Base-by-base conservation (phyloP, 2,329 filamentous ascomycete genomes). In the Neocatenulostroma microsporum region DNA sequence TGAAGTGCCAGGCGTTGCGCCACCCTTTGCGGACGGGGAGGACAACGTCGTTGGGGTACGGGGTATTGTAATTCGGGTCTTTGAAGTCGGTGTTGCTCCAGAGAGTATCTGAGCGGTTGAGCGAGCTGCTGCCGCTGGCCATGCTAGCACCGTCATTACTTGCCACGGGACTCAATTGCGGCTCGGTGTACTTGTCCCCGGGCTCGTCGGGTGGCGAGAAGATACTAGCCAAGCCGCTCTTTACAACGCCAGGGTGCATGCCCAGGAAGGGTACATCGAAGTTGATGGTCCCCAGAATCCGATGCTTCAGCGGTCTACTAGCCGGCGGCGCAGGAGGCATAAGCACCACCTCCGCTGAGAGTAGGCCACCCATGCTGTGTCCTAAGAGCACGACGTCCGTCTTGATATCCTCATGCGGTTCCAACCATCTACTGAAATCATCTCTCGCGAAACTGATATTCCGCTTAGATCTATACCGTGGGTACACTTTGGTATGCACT, bases 231-330 rank as follows among this genome's bases (percentile, higher is more conserved):
- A 94, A 73, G 2, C 87, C 85, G 24, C 83, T 83, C n/a, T 79
- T 74, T 27, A 94, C 75, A 27, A 95, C 82, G 5, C 88, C 84
- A 1, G 86, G 87, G 60, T 95, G 86, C 56, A 95, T 81, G 3
- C 88, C 88, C 5, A 94, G 68, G 40, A 93, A 86, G 0, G 88
- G 88, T 0, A 84, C 82, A 60, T 95, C 88, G 32, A 94, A 80
- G 38, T 83, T 84, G 38, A 95, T 69, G 4, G 80, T 80, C 0
- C 88, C 88, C 20, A 94, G 61, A 26, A 94, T 82, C 8, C 78
- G 74, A 63, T 94, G 84, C 45, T 77, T 78, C 47, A 83, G 76
- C 9, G 64, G 64, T 14, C 50, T 39, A 56, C 39, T 38, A n/a
- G 38, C 36, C 11, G 48, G 40, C 11, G 55, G 32, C 45, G 54